Evolutionary conservation across 1,284 basidiomycete species (phyloP), one percentile per base, ranked within the genome.

Genomic region (Rhodotorula sp.): DNA sequence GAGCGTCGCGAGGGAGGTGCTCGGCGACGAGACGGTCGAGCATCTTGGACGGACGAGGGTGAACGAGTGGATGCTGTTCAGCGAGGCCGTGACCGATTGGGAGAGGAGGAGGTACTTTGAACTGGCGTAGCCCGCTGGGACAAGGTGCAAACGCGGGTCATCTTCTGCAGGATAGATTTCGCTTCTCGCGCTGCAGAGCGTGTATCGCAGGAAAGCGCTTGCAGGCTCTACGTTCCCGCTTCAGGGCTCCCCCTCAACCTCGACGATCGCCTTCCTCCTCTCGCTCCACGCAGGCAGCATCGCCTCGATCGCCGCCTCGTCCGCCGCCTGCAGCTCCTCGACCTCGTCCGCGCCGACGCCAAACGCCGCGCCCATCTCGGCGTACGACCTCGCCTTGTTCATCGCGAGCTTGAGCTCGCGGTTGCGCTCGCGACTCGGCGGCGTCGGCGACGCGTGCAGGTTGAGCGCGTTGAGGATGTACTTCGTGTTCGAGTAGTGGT

Each of bases 11-110:
- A 93, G 79, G 93, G 46, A 75, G 49, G 85, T 93, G 55, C 88
- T 98, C 68, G 94, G 94, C 0, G 85, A 94, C 78, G 89, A 88
- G 50, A 93, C 97, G 78, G 92, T 98, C 4, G 92, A 97, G 48
- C 95, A 98, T 80, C 96, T 88, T 80, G 93, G 91, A 8, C 94
- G 92, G 3, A 97, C 95, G 16, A 87, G 95, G 77, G 86, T 50
- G 59, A 66, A 74, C 61, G 75, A 77, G 63, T 71, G 69, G 69
- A 65, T 71, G 17, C 48, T 71, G 25, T 77, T 64, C 41, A 44
- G 55, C 1, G 46, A 64, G 53, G 58, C 65, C 3, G 73, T 72
- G 27, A 74, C 71, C 46, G 71, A 77, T 49, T 79, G 77, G 77
- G 78, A 79, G 54, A 19, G 75, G 57, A 64, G 66, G 50, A 59